A percentile compares a stretch with the other conserved stretches of the same genome.
These are phyloP conservation scores for Penicillium simplicissimum DNA, from an alignment of 495 filamentous ascomycete species.

Conservation along the genomic window DNA sequence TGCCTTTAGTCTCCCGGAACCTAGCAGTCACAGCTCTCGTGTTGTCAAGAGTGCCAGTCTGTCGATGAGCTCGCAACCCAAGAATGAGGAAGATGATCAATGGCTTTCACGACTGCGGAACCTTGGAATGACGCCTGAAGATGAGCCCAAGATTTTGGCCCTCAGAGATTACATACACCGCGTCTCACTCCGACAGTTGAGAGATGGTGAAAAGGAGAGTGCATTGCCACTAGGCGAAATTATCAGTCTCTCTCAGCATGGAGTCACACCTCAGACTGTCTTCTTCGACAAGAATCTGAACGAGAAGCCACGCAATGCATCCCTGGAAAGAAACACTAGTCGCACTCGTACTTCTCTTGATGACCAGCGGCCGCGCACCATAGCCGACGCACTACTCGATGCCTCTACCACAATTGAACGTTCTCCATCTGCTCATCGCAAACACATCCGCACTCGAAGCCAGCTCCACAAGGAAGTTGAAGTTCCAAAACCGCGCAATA, in stretches of 20 bases:
- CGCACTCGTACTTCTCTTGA: slow-evolving; percentile 22
- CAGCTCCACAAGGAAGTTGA: slow-evolving; percentile 50
- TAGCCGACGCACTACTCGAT: slow-evolving; percentile 88
- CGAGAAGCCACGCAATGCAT: slow-evolving; percentile 43
- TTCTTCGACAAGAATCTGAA: slow-evolving; percentile 78
- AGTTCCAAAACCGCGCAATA: slow-evolving; percentile 16
- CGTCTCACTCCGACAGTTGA: slow-evolving; percentile 66
- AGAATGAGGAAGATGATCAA: slow-evolving; percentile 94
- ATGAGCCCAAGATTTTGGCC: slow-evolving; percentile 86
- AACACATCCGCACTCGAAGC: slow-evolving; percentile 48
- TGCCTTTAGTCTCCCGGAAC: slow-evolving; percentile 60
- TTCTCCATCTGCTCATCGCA: slow-evolving; percentile 56
- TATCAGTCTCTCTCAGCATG: slow-evolving; percentile 66
- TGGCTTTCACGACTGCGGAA: slow-evolving; percentile 86
- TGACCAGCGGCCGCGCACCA: slow-evolving; percentile 64
- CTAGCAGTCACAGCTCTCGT: slow-evolving; percentile 28
- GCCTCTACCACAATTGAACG: slow-evolving; percentile 87
- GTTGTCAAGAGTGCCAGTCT: slow-evolving; percentile 21
- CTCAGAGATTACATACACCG: slow-evolving; percentile 93
- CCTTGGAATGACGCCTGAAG: slow-evolving; percentile 77
- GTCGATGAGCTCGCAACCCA: slow-evolving; percentile 48
- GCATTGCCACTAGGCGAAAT: slow-evolving; percentile 63
- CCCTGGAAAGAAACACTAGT: slow-evolving; percentile 29
- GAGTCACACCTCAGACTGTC: slow-evolving; percentile 80
- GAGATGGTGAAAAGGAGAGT: slow-evolving; percentile 39